phyloP scores from a whole-genome alignment of 345 rosid genomes.

The Eucalyptus decipiens region DNA sequence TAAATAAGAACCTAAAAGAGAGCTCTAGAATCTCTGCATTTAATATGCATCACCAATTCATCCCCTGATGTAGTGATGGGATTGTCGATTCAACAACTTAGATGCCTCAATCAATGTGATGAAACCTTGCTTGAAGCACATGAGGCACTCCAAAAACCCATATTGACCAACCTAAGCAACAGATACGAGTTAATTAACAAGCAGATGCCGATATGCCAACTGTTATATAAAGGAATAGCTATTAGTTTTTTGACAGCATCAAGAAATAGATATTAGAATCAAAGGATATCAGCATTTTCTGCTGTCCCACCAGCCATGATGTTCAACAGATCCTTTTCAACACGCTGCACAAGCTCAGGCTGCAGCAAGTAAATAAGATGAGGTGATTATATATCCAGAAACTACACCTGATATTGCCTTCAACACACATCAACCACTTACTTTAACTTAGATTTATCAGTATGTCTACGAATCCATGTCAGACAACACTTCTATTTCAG shows the following conservation, averaged over 20 bases:
- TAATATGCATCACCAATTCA: not conserved
- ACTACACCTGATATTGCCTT: not conserved
- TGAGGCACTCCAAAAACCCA: not conserved
- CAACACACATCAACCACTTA: not conserved
- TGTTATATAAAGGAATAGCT: not conserved
- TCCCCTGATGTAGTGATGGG: not conserved
- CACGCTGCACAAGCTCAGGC: slow-evolving; percentile 97
- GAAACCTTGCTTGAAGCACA: not conserved
- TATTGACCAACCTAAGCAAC: not conserved
- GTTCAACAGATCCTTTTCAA: slow-evolving; percentile 77
- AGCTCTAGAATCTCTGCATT: not conserved
- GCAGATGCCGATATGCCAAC: not conserved
- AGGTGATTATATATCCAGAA: not conserved
- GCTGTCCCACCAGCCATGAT: slow-evolving; percentile 85
- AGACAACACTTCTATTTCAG: not conserved
- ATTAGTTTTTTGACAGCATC: not conserved
- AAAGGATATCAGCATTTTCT: slow-evolving; percentile 70
- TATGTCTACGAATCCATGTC: not conserved
- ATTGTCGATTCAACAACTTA: not conserved
- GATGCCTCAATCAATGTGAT: not conserved
- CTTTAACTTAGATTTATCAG: not conserved
- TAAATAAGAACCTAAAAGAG: not conserved
- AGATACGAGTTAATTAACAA: not conserved
- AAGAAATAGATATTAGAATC: not conserved
- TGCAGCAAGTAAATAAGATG: slow-evolving; percentile 15